Evolutionary conservation across 2,329 filamentous ascomycete species (phyloP).

Genomic region (Talaromyces sp.): DNA sequence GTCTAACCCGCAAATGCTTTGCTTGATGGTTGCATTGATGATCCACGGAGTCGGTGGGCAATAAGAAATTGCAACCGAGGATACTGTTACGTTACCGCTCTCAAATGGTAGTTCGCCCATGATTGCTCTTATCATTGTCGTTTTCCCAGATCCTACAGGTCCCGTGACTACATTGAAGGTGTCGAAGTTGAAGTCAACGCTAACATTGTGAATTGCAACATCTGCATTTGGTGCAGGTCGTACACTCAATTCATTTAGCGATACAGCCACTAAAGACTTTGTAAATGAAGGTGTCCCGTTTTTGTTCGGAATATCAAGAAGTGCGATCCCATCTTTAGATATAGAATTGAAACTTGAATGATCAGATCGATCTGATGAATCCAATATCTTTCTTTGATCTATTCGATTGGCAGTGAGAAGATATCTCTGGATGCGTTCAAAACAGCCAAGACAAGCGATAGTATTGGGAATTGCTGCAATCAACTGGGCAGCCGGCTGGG

Average conservation of each 20-base stretch:
- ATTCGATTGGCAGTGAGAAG: not conserved
- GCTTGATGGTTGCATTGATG: slow-evolving; percentile 28
- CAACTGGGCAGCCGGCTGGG: slow-evolving; percentile 21
- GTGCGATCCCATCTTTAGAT: not conserved
- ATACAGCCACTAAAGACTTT: not conserved
- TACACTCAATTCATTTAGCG: not conserved
- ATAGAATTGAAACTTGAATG: not conserved
- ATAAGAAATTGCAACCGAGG: slow-evolving; percentile 28
- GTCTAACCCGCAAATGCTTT: slow-evolving; percentile 27
- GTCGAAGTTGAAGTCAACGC: slow-evolving; percentile 39
- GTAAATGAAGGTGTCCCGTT: not conserved
- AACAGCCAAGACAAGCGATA: slow-evolving; percentile 17
- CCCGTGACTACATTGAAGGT: slow-evolving; percentile 22
- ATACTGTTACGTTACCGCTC: slow-evolving; percentile 19
- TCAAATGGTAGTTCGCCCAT: not conserved
- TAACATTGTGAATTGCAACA: slow-evolving; percentile 30
- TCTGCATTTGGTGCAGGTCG: not conserved
- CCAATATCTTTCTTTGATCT: not conserved
- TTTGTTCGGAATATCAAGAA: not conserved
- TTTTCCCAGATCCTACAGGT: slow-evolving; percentile 8
- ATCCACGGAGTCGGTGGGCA: slow-evolving; percentile 35
- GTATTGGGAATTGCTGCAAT: slow-evolving; percentile 20
- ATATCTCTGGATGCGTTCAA: slow-evolving; percentile 20
- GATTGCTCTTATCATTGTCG: slow-evolving; percentile 2
- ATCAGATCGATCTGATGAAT: not conserved